These are phyloP conservation scores for Xylaria arbuscula DNA, from an alignment of 2,329 filamentous ascomycete species.

Conservation along the genomic window DNA sequence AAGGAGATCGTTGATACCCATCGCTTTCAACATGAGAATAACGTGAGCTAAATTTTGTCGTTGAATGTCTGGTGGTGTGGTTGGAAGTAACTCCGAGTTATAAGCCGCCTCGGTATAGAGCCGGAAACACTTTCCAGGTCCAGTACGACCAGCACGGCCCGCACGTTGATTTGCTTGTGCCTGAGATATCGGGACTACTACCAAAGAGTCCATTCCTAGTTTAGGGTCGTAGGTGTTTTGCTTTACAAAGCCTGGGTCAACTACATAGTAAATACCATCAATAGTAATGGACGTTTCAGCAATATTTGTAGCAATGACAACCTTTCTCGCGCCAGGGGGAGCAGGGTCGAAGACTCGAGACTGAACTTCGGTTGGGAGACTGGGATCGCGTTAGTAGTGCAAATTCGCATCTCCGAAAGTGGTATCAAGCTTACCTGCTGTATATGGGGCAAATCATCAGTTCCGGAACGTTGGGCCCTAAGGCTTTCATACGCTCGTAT, in stretches of 20 bases:
- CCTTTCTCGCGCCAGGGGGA: constrained; percentile 85
- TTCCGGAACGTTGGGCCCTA: constrained; percentile 91
- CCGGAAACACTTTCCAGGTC: constrained; percentile 94
- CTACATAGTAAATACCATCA: constrained; percentile 96
- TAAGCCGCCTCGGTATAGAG: constrained; percentile 96
- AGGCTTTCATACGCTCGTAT: constrained; percentile 93
- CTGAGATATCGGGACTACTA: constrained; percentile 96
- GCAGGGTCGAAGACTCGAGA: constrained; percentile 95
- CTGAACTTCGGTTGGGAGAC: constrained; percentile 92
- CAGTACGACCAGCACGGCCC: constrained; percentile 91
- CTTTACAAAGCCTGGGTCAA: constrained; percentile 97
- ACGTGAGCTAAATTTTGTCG: constrained; percentile 91
- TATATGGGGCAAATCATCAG: constrained; percentile 96
- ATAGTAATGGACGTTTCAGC: constrained; percentile 98
- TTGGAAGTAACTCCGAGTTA: constrained; percentile 96
- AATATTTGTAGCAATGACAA: constrained; percentile 98
- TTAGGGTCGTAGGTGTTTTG: constrained; percentile 98
- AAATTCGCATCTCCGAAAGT: background rate
- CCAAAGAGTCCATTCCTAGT: constrained; percentile 95
- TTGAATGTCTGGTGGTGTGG: constrained; percentile 96
- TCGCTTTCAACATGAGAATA: constrained; percentile 97
- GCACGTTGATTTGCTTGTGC: constrained; percentile 95
- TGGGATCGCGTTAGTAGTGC: constrained; percentile 48
- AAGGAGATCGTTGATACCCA: constrained; percentile 97
- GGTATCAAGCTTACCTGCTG: constrained; percentile 57